phyloP scores from a whole-genome alignment of 768 basidiomycete species.

The Tricholoma hemisulphureum region DNA sequence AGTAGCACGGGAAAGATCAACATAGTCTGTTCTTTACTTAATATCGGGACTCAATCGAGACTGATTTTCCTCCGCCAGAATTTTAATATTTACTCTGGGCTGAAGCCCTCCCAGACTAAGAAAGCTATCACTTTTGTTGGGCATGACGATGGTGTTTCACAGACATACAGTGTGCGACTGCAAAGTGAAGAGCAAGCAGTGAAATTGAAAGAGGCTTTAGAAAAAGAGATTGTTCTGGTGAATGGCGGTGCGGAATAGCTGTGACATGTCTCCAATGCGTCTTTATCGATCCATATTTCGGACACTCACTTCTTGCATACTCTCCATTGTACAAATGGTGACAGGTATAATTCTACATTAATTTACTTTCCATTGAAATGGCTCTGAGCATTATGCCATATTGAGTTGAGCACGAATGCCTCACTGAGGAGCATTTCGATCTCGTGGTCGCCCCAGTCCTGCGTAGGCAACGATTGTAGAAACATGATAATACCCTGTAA shows the following conservation, averaged over 20 bases:
- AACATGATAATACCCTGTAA: slow-evolving; percentile 97
- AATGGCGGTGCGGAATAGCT: slow-evolving; percentile 34
- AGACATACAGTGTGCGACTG: slow-evolving; percentile 61
- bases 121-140: slow-evolving; percentile 66
- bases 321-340: neutral
- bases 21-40: slow-evolving; percentile 46
- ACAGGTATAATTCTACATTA: slow-evolving; percentile 2
- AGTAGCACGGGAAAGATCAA: slow-evolving; percentile 73
- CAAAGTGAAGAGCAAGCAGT: slow-evolving; percentile 57
- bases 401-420: slow-evolving; percentile 90
- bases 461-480: slow-evolving; percentile 87
- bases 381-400: slow-evolving; percentile 91
- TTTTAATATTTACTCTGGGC: slow-evolving; percentile 61
- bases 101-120: slow-evolving; percentile 53
- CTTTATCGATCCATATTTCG: neutral
- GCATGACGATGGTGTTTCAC: slow-evolving; percentile 57
- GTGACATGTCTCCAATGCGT: neutral
- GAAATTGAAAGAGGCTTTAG: slow-evolving; percentile 57
- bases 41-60: neutral
- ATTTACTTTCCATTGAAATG: slow-evolving; percentile 65
- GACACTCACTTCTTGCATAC: neutral
- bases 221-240: slow-evolving; percentile 58
- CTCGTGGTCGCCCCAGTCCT: slow-evolving; percentile 94
- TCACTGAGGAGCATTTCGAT: slow-evolving; percentile 94
- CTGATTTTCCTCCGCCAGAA: slow-evolving; percentile 47